Conservation (phyloP, 768 basidiomycete species). For the Pisolithus albus region DNA sequence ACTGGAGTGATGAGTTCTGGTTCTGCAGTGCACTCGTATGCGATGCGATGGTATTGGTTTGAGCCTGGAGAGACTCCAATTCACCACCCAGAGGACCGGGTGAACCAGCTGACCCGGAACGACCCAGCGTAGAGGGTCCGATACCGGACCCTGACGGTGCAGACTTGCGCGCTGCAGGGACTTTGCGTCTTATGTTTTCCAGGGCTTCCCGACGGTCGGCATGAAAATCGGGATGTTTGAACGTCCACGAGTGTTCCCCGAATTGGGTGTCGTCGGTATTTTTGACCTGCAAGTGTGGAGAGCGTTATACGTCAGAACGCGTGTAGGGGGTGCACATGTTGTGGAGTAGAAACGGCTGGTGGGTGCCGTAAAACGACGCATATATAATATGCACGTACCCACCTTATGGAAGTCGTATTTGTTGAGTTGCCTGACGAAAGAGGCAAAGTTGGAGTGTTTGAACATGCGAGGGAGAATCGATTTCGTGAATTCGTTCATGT, state of each 20-base stretch:
- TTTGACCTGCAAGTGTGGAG: conserved; percentile 46
- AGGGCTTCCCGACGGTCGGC: conserved; percentile 47
- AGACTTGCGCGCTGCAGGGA: conserved; percentile 33
- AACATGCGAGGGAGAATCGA: conserved; percentile 85
- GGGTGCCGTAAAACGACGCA: not conserved
- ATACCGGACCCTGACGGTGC: conserved; percentile 19
- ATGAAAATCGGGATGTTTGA: conserved; percentile 48
- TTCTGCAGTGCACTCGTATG: conserved; percentile 25
- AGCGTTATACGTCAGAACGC: not conserved
- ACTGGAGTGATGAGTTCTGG: conserved; percentile 22
- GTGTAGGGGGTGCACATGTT: not conserved
- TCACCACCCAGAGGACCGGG: conserved; percentile 23
- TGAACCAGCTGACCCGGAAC: conserved; percentile 19
- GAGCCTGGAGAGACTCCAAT: conserved; percentile 21
- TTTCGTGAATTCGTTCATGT: conserved; percentile 96
- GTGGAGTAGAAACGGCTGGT: not conserved
- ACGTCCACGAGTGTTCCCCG: conserved; percentile 52
- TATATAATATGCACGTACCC: conserved; percentile 9
- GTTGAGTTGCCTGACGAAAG: conserved; percentile 88
- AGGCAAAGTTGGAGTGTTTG: conserved; percentile 93
- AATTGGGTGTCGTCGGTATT: conserved; percentile 77
- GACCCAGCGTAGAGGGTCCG: conserved; percentile 16
- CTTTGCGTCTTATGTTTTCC: conserved; percentile 62
- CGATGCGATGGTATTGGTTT: conserved; percentile 24
- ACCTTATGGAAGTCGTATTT: conserved; percentile 97